These are phyloP conservation scores for Neohortaea acidophila DNA, from an alignment of 495 filamentous ascomycete species.

Conservation along the genomic window DNA sequence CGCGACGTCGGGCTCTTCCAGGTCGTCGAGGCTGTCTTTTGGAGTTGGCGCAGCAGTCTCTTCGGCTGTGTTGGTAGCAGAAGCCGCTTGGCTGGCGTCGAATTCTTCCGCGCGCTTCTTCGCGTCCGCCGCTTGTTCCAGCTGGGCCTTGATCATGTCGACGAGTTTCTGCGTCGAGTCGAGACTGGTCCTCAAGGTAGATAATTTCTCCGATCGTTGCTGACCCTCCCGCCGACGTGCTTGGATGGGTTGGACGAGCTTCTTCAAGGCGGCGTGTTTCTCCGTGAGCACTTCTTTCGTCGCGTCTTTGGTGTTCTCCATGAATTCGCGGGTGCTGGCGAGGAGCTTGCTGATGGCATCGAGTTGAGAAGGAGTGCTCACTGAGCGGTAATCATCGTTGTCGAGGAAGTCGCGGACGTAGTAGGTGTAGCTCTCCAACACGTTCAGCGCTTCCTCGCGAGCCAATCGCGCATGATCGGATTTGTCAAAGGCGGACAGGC, in stretches of 20 bases:
- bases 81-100: conserved; percentile 26
- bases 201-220: conserved; percentile 49
- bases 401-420: conserved; percentile 65
- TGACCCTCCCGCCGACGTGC: conserved; percentile 51
- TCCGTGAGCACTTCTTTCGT: conserved; percentile 52
- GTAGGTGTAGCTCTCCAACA: conserved; percentile 89
- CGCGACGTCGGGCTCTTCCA: conserved; percentile 40
- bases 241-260: conserved; percentile 52
- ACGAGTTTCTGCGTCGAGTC: conserved; percentile 42
- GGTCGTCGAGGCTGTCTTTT: conserved; percentile 41
- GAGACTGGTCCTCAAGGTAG: conserved; percentile 46
- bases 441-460: conserved; percentile 81
- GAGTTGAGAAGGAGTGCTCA: conserved; percentile 50
- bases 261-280: conserved; percentile 57
- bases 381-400: conserved; percentile 54
- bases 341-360: conserved; percentile 45
- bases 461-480: conserved; percentile 63
- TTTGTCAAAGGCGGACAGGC: conserved; percentile 60
- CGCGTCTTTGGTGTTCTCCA: conserved; percentile 58
- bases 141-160: conserved; percentile 34
- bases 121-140: conserved; percentile 32
- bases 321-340: conserved; percentile 65
- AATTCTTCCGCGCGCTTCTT: conserved; percentile 32
- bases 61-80: conserved; percentile 28
- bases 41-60: conserved; percentile 30